phyloP scores from a whole-genome alignment of 495 filamentous ascomycete genomes.

The Aspergillus asperescens region DNA sequence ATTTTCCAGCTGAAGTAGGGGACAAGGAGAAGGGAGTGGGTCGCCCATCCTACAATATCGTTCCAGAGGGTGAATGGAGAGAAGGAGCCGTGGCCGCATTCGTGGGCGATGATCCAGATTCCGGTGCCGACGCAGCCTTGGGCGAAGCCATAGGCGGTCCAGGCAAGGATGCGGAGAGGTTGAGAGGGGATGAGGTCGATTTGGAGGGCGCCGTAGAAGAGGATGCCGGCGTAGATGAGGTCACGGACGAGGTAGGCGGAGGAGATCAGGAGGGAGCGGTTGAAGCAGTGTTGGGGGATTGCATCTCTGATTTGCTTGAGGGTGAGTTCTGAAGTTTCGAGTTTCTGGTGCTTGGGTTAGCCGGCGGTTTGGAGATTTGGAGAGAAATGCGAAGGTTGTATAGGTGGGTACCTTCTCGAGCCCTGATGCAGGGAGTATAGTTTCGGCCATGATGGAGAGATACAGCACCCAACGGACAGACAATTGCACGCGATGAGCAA shows the following conservation, averaged over 20 bases:
- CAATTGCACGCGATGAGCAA: too few species aligned
- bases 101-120: slow-evolving; percentile 79
- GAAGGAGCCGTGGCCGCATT: slow-evolving; percentile 79
- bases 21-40: slow-evolving; percentile 60
- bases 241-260: slow-evolving; percentile 68
- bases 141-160: slow-evolving; percentile 63
- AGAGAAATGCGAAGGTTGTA: not conserved
- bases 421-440: not conserved
- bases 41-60: slow-evolving; percentile 60
- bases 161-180: slow-evolving; percentile 53
- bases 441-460: not conserved
- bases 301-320: slow-evolving; percentile 78
- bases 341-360: slow-evolving; percentile 25
- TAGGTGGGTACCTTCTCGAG: not conserved
- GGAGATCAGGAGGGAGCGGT: slow-evolving; percentile 59
- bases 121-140: slow-evolving; percentile 78
- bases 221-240: slow-evolving; percentile 53
- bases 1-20: slow-evolving; percentile 76
- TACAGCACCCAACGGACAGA: not conserved
- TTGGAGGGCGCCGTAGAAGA: slow-evolving; percentile 51
- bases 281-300: slow-evolving; percentile 77
- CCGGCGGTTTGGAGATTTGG: not conserved
- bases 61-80: slow-evolving; percentile 57
- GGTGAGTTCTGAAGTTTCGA: slow-evolving; percentile 38
- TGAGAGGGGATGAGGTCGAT: slow-evolving; percentile 25